These are phyloP conservation scores for Penicillium macrosclerotiorum DNA, from an alignment of 495 filamentous ascomycete species.

Conservation along the genomic window DNA sequence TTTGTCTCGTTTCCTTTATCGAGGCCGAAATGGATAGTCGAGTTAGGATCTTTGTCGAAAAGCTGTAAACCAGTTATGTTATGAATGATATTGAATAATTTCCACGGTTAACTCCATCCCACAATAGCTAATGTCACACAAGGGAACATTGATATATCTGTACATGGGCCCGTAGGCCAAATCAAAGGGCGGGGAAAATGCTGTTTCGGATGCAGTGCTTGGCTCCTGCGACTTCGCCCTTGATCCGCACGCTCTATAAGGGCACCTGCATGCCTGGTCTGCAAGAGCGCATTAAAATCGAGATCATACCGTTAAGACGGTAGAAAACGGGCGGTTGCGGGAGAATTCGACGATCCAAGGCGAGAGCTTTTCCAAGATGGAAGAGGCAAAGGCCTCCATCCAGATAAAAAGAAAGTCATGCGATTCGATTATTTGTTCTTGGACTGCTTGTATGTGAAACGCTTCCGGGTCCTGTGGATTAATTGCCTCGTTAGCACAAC, in stretches of 20 bases:
- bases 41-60: too few species aligned
- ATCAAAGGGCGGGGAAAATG: slow-evolving; percentile 7
- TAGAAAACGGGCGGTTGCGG: slow-evolving; percentile 2
- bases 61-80: slow-evolving; percentile 2
- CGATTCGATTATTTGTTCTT: slow-evolving; percentile 62
- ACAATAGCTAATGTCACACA: slow-evolving; percentile 29
- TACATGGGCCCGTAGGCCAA: slow-evolving; percentile 26
- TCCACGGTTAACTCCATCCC: slow-evolving; percentile 28
- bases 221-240: background rate
- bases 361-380: background rate
- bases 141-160: slow-evolving; percentile 28
- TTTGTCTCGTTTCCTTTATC: slow-evolving; percentile 3
- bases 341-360: background rate
- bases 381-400: slow-evolving; percentile 3
- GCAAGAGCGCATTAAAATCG: background rate
- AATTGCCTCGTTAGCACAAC: background rate
- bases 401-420: slow-evolving; percentile 1
- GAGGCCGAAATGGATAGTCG: background rate
- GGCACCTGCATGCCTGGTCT: slow-evolving; percentile 4
- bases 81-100: slow-evolving; percentile 17
- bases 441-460: slow-evolving; percentile 74
- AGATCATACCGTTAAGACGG: background rate
- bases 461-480: slow-evolving; percentile 74
- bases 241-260: background rate
- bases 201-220: background rate